phyloP scores from a whole-genome alignment of 176 grass and related monocot genomes.

The Phragmites australis region DNA sequence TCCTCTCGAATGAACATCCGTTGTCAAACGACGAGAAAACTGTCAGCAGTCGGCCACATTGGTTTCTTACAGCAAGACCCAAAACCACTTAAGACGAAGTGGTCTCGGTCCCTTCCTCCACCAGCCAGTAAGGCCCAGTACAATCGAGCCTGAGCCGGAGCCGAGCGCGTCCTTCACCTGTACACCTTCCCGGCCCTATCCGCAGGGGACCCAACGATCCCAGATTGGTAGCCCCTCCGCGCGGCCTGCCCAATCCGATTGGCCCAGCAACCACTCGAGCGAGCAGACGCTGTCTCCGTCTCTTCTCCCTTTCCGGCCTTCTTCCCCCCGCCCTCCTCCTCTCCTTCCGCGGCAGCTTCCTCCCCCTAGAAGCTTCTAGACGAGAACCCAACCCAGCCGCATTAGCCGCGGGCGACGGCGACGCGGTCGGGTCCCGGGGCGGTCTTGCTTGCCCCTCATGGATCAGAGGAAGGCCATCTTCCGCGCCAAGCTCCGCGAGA shows the following conservation, averaged over 20 bases:
- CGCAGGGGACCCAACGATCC: no score
- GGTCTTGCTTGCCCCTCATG: constrained; percentile 29
- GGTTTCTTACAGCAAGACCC: no score
- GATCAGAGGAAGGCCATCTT: constrained; percentile 88
- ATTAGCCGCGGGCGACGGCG: background rate
- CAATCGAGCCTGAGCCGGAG: no score
- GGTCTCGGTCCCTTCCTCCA: no score
- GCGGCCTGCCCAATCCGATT: background rate
- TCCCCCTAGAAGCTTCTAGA: constrained; percentile 13
- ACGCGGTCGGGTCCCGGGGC: background rate
- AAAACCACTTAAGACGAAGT: no score
- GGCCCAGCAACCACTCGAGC: background rate
- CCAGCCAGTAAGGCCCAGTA: no score
- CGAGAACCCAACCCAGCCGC: background rate
- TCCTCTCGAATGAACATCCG: no score
- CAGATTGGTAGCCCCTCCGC: background rate
- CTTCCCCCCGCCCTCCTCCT: background rate
- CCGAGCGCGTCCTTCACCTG: no score
- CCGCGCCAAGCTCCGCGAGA: constrained; percentile 84
- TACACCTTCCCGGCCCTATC: no score
- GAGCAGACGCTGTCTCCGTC: background rate
- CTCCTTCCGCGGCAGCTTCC: background rate
- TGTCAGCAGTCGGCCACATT: no score
- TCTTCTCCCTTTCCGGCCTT: background rate
- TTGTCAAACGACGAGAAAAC: no score